Evolutionary conservation across 2,329 filamentous ascomycete genomes (phyloP).

Genomic region (Pestalotiopsis sp.): DNA sequence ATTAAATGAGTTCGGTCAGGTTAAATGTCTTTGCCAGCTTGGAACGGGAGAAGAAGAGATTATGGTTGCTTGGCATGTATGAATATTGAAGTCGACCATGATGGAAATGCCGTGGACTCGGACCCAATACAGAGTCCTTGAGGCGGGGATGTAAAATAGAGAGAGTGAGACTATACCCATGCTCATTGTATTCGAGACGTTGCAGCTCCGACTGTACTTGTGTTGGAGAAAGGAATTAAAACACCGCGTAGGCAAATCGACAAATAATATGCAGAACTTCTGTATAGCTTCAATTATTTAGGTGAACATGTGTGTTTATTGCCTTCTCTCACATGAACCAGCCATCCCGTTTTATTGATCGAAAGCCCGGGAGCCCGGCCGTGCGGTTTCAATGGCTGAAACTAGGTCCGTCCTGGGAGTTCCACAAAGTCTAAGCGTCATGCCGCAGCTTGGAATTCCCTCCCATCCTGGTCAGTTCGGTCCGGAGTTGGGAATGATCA

Average conservation of each 20-base stretch:
- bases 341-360: background rate
- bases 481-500: background rate
- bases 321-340: background rate
- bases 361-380: background rate
- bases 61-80: background rate
- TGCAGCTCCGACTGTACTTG: background rate
- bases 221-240: background rate
- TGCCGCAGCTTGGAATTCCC: background rate
- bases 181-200: conserved; percentile 15
- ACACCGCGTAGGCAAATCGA: background rate
- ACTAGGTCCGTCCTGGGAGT: background rate
- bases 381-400: background rate
- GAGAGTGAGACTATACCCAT: conserved; percentile 14
- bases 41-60: too few relatives aligned
- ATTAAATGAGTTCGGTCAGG: too few relatives aligned
- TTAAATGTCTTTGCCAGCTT: too few relatives aligned
- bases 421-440: background rate
- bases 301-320: background rate
- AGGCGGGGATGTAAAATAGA: background rate
- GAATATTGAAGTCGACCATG: background rate
- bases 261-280: background rate
- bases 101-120: background rate
- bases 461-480: background rate
- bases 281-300: background rate
- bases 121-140: background rate